Base-by-base conservation (phyloP, 1,139 yeast species). In the Spathaspora sp. region DNA sequence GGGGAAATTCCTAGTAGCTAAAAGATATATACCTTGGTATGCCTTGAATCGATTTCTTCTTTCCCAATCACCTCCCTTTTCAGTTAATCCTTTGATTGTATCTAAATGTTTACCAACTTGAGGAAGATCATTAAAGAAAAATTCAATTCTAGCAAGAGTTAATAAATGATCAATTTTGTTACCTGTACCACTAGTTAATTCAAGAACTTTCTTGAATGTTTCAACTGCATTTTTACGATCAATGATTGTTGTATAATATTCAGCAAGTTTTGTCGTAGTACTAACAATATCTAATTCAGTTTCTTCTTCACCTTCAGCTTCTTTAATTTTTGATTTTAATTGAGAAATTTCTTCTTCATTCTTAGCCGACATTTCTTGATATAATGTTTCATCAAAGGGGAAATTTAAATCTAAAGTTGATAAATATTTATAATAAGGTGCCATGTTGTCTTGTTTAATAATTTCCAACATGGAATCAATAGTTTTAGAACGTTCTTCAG, bases 51-150 rank as follows among this genome's bases (percentile, higher is more conserved):
- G 76, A 70, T 95, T 93, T 61, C 97, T 83, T 66, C 99, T 88
- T 69, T 95, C 99, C 99, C 99, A 93, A 65, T 93, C 99, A 49
- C 99, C 99, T 44, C 99, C 99, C 60, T 89, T 86, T 59, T 93
- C 99, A 59, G 93, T 89, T 61, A 89, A 73, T 39, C 72, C 63
- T 60, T 86, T 82, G 37, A 86, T 82, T 55, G 84, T 84, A 47
- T 86, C 95, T 58, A 95, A 77, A 61, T 86, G 84, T 58, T 84
- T 82, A 49, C 84, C 79, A 40, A 88, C 87, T 55, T 80, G 81
- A 11, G 72, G 70, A 60, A 82, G 84, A 68, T 93, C 97, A 60
- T 83, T 83, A 64, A 80, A 93, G 68, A 93, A 91, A 61, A 90
- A 85, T 20, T 95, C 97, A 49, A 95, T 70, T 61, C 99, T 81